Evolutionary conservation across 805 yeast species (phyloP), one percentile per base, ranked within the genome.

Genomic region (Metschnikowia reukaufii): DNA sequence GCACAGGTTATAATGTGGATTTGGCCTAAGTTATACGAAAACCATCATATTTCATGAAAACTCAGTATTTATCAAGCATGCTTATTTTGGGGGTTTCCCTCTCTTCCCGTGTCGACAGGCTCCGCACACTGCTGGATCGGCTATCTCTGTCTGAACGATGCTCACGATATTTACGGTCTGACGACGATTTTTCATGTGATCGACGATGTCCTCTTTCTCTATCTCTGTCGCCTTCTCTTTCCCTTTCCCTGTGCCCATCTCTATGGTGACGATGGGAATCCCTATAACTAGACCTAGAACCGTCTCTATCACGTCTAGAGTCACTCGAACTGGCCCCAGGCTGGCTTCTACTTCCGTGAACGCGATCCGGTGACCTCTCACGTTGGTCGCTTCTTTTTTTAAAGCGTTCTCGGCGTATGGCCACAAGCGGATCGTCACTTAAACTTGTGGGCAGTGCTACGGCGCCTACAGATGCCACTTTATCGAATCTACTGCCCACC

Each of bases 381-480:
- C 42, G 16, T 19, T 21, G 17, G 16, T 40, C 44, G 36, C 42
- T 21, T 31, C 46, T 32, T 27, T 30, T 36, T 36, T 36, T 33
- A 39, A 46, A 31, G 6, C 32, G 39, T 21, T 57, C 46, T 45
- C 48, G 54, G 19, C 68, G 66, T 8, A 79, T 73, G 46, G 63
- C 68, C 35, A 70, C 55, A 67, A 82, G 67, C 1, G 86, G 86
- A 54, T 82, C 86, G 35, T 78, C 72, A 6, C 42, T 54, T 30
- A 45, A 33, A 59, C 36, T 8, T 6, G 20, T 60, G 59, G 29
- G 32, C 62, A 55, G 19, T 38, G 46, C 41, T 48, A 42, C 38
- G 53, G 52, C 38, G 51, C 70, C 65, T 31, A 50, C 52, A 12
- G 51, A 49, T 5, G 65, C 50, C 37, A 59, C 62, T 38, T 50